Percentiles rank a stretch among this genome's conserved stretches.
Evolutionary conservation across 106 monocot species (phyloP).

Genomic region (Cymbidium sinense): DNA sequence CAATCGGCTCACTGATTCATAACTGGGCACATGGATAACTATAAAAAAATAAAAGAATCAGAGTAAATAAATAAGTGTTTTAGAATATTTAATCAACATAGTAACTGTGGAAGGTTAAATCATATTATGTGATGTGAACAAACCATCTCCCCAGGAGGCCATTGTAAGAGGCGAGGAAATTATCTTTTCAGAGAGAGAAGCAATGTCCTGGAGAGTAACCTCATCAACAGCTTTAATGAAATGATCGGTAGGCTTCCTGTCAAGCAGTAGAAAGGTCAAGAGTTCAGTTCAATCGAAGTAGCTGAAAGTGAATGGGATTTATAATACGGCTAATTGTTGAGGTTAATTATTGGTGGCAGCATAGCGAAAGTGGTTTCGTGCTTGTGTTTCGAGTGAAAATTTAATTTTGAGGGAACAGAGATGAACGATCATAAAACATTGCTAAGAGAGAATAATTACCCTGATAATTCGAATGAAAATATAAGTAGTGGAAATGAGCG

Average conservation of each 20-base stretch:
- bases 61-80: not conserved
- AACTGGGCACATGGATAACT: slow-evolving; percentile 54
- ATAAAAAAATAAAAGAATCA: not conserved
- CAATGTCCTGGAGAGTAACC: slow-evolving; percentile 65
- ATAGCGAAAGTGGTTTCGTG: too few relatives aligned
- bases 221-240: slow-evolving; percentile 59
- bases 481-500: too few relatives aligned
- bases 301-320: too few relatives aligned
- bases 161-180: slow-evolving; percentile 82
- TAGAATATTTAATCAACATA: not conserved
- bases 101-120: not conserved
- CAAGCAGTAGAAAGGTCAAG: too few relatives aligned
- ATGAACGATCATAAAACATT: too few relatives aligned
- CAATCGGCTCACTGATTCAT: slow-evolving; percentile 37
- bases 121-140: not conserved
- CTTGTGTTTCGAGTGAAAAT: too few relatives aligned
- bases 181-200: slow-evolving; percentile 46
- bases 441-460: too few relatives aligned
- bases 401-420: too few relatives aligned
- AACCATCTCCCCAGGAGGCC: slow-evolving; percentile 95
- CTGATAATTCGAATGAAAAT: too few relatives aligned
- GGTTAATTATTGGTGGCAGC: too few relatives aligned
- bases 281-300: too few relatives aligned
- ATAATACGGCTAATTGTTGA: too few relatives aligned
- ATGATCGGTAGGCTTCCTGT: slow-evolving; percentile 69